phyloP scores from a whole-genome alignment of 495 filamentous ascomycete species.

The Penicillium silybi region DNA sequence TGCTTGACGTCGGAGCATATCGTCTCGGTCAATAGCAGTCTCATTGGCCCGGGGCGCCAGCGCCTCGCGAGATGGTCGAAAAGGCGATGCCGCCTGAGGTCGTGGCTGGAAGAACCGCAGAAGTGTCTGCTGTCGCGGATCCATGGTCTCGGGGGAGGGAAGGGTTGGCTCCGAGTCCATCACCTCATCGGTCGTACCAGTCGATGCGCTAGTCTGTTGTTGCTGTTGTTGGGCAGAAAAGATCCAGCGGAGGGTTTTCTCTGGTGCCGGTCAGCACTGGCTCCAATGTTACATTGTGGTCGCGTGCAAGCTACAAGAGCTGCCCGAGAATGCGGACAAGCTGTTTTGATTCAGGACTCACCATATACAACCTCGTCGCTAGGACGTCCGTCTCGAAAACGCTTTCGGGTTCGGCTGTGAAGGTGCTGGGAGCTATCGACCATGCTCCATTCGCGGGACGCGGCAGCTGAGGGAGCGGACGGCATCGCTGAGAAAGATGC shows the following conservation, averaged over 20 bases:
- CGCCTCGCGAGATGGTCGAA: slow-evolving; percentile 26
- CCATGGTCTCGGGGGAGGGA: slow-evolving; percentile 27
- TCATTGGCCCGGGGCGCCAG: slow-evolving; percentile 26
- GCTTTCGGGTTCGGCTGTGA: slow-evolving; percentile 49
- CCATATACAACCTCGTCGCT: slow-evolving; percentile 45
- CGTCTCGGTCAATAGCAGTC: slow-evolving; percentile 13
- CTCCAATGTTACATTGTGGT: not conserved
- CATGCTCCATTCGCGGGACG: slow-evolving; percentile 22
- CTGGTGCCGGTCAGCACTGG: slow-evolving; percentile 24
- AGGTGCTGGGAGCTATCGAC: slow-evolving; percentile 38
- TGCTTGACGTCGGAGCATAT: slow-evolving; percentile 16
- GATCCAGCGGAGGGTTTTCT: slow-evolving; percentile 47
- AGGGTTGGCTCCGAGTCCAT: slow-evolving; percentile 24
- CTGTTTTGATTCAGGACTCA: slow-evolving; percentile 16
- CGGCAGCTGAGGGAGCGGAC: slow-evolving; percentile 28
- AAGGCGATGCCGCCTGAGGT: slow-evolving; percentile 18
- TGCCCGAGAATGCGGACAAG: not conserved
- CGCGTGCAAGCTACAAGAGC: not conserved
- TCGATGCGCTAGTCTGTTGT: slow-evolving; percentile 10
- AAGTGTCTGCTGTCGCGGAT: slow-evolving; percentile 45
- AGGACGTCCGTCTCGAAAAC: slow-evolving; percentile 48
- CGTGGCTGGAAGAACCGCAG: slow-evolving; percentile 42
- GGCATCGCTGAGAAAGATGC: slow-evolving; percentile 37
- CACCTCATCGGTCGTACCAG: slow-evolving; percentile 21
- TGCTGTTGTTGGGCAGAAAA: slow-evolving; percentile 40